Base-by-base conservation (phyloP, 2,329 filamentous ascomycete species). In the Exophiala mesophila region DNA sequence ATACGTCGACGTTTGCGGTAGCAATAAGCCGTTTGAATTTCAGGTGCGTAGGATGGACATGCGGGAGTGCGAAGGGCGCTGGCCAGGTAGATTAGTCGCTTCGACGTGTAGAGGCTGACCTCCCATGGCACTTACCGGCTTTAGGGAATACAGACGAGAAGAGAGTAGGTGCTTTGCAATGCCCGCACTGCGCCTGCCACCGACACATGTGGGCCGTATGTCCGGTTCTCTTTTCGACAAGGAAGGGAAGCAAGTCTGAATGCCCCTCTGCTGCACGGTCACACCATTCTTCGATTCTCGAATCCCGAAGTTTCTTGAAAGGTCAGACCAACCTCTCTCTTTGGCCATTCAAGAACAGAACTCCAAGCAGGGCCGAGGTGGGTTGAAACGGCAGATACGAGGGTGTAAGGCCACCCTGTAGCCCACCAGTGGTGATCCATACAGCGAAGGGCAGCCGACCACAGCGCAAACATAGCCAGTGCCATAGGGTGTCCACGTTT, bases 391-490 rank as follows among this genome's bases (percentile, higher is more conserved):
- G 54, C 53, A 20, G 44, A 35, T 3, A 56, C 52, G 26, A 56
- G 41, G 17, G 41, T 52, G 40, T 54, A 50, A n/a, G 49, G 47
- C 53, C 53, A 56, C 17, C 53, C 53, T 6, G 45, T 45, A 8
- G 52, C 53, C 53, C 53, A 56, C 53, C 53, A 56, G 24, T 54
- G 48, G 41, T 56, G 53, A 39, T 56, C 53, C 44, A 56, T 54
- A 37, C 52, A 54, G 10, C 49, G 39, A 26, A 56, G 53, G 26
- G 41, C 46, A 5, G 49, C 53, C 16, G 52, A 50, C 53, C 53
- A 56, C 29, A 54, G 47, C 13, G 52, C 50, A 36, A 56, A 54
- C 7, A 56, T 35, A 12, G 45, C 48, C 29, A 56, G 37, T 10
- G 53, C 49, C 32, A 50, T 41, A 12, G 53, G 53, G 28, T 53